These are phyloP conservation scores for Phytophthora citricola DNA, from an alignment of 352 stramenopile species.

Conservation along the genomic window DNA sequence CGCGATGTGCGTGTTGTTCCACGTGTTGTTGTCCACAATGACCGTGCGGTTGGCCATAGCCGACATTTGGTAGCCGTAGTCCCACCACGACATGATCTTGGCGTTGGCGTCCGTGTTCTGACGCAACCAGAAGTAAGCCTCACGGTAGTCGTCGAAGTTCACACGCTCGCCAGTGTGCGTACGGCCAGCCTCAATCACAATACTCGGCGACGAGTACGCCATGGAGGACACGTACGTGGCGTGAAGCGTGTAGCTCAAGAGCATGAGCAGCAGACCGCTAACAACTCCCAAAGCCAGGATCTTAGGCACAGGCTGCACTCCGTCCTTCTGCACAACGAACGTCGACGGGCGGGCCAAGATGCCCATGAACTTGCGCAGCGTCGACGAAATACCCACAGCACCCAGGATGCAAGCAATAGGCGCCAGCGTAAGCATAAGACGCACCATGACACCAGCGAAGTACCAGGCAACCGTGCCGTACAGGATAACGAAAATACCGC, in stretches of 20 bases:
- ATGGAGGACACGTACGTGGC: slow-evolving; percentile 90
- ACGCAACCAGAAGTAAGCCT: slow-evolving; percentile 92
- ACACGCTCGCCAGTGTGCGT: slow-evolving; percentile 77
- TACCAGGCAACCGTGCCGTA: slow-evolving; percentile 94
- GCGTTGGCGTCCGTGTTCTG: slow-evolving; percentile 91
- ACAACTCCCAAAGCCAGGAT: slow-evolving; percentile 64
- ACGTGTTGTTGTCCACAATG: slow-evolving; percentile 96
- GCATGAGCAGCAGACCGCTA: slow-evolving; percentile 63
- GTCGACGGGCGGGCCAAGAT: slow-evolving; percentile 66
- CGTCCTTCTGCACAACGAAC: slow-evolving; percentile 57
- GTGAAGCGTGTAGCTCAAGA: slow-evolving; percentile 91
- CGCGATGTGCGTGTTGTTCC: slow-evolving; percentile 97
- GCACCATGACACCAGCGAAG: slow-evolving; percentile 93
- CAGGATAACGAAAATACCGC: slow-evolving; percentile 93
- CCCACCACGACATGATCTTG: slow-evolving; percentile 92
- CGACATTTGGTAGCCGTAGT: slow-evolving; percentile 94
- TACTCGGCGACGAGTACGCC: slow-evolving; percentile 92
- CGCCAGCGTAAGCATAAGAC: slow-evolving; percentile 92
- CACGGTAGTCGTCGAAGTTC: slow-evolving; percentile 98
- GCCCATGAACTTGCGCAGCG: slow-evolving; percentile 81
- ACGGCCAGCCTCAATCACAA: slow-evolving; percentile 90
- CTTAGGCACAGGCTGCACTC: slow-evolving; percentile 71
- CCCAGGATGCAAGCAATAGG: slow-evolving; percentile 93
- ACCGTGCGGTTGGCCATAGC: slow-evolving; percentile 92
- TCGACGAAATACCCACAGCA: slow-evolving; percentile 85